Conservation (phyloP, 2,329 filamentous ascomycete species). For the Fusarium sp. region DNA sequence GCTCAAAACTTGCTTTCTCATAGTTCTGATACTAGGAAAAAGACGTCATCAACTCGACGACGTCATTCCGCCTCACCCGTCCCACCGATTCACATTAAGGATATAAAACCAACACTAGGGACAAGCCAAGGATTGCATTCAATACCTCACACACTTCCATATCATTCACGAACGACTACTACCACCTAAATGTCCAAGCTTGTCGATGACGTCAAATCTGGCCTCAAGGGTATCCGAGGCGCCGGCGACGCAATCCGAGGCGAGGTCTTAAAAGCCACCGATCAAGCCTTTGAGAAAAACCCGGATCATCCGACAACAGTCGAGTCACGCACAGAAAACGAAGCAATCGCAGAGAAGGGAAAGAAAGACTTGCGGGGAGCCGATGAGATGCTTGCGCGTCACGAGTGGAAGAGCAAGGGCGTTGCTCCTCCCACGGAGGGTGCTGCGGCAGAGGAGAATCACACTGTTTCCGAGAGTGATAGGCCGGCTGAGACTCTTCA, state of each 20-base stretch:
- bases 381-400: slow-evolving; percentile 33
- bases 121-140: background rate
- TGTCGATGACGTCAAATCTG: slow-evolving; percentile 37
- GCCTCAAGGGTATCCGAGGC: slow-evolving; percentile 37
- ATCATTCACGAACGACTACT: background rate
- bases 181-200: slow-evolving; percentile 31
- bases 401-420: slow-evolving; percentile 31
- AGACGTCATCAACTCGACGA: slow-evolving; percentile 2
- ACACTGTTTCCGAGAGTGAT: background rate
- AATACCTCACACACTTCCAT: background rate
- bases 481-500: slow-evolving; percentile 14
- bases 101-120: background rate
- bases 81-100: background rate
- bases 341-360: slow-evolving; percentile 25
- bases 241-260: slow-evolving; percentile 38
- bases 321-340: slow-evolving; percentile 10
- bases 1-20: background rate
- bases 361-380: slow-evolving; percentile 27
- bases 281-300: slow-evolving; percentile 33
- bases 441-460: background rate
- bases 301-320: slow-evolving; percentile 17
- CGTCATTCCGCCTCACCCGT: background rate
- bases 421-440: background rate
- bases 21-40: background rate
- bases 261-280: slow-evolving; percentile 30